These are phyloP conservation scores for Fusarium sambucinum DNA, from an alignment of 2,329 filamentous ascomycete species.

Conservation along the genomic window DNA sequence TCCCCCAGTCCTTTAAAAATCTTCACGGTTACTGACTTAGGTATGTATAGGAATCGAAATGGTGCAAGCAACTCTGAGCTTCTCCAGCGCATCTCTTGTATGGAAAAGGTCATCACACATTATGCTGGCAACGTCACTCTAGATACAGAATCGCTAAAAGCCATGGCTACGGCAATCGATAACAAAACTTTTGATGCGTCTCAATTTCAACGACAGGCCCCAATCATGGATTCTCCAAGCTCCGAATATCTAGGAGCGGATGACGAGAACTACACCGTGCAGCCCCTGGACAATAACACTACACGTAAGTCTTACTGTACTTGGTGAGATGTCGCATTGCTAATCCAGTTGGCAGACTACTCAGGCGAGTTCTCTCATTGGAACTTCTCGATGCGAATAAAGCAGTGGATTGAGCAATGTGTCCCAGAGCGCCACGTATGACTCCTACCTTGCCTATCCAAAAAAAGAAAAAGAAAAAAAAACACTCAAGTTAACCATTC, in stretches of 20 bases:
- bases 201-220: slow-evolving; percentile 37
- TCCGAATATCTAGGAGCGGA: slow-evolving; percentile 49
- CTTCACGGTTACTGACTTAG: slow-evolving; percentile 23
- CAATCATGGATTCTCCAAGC: slow-evolving; percentile 39
- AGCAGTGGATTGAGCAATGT: slow-evolving; percentile 62
- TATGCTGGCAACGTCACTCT: slow-evolving; percentile 58
- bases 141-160: slow-evolving; percentile 52
- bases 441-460: slow-evolving; percentile 1
- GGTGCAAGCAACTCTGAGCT: slow-evolving; percentile 44
- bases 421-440: slow-evolving; percentile 50
- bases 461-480: too few relatives aligned
- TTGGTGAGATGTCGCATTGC: slow-evolving; percentile 5
- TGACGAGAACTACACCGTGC: slow-evolving; percentile 57
- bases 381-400: slow-evolving; percentile 65
- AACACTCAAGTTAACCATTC: slow-evolving; percentile 1
- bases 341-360: slow-evolving; percentile 54
- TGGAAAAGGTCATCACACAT: slow-evolving; percentile 63
- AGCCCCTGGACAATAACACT: slow-evolving; percentile 57
- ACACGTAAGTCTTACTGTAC: slow-evolving; percentile 52
- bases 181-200: slow-evolving; percentile 45
- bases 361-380: slow-evolving; percentile 66
- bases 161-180: slow-evolving; percentile 58
- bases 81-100: slow-evolving; percentile 47
- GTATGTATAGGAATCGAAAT: slow-evolving; percentile 39
- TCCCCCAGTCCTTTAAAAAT: neutral